Percentiles rank a stretch among this genome's conserved stretches.
Conservation (phyloP, 352 stramenopile genomes). For the Phytophthora melonis region DNA sequence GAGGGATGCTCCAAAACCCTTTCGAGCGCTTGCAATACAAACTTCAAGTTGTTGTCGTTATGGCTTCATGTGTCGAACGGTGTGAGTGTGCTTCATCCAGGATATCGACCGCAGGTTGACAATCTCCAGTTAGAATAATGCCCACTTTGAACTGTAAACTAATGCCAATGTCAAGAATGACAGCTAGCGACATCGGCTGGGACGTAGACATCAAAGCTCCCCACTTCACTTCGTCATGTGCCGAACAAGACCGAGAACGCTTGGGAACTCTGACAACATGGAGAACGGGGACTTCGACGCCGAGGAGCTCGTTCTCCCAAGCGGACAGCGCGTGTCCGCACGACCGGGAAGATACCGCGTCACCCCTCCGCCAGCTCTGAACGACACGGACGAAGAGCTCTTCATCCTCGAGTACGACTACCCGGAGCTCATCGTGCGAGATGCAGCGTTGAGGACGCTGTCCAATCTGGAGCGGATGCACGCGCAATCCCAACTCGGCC, state of each 20-base stretch:
- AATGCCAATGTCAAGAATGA: background rate
- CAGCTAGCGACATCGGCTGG: background rate
- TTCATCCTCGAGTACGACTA: slow-evolving; percentile 2
- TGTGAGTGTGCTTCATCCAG: too few species aligned
- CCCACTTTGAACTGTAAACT: too few species aligned
- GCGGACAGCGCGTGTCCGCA: background rate
- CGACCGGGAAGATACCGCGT: background rate
- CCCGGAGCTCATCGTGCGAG: slow-evolving; percentile 1
- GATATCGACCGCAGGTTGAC: background rate
- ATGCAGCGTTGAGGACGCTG: background rate
- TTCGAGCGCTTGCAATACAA: slow-evolving; percentile 3
- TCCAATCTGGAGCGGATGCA: background rate
- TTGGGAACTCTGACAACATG: background rate
- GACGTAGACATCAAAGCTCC: background rate
- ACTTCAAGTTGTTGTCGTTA: background rate
- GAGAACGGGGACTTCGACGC: background rate
- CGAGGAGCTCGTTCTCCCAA: background rate
- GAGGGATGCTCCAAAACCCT: too few species aligned
- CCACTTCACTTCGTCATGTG: background rate
- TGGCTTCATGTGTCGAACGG: too few species aligned
- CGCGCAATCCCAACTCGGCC: background rate
- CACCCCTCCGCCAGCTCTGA: background rate
- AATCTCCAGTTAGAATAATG: background rate
- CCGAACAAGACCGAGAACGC: background rate
- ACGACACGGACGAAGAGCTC: background rate